A percentile compares a stretch with the other conserved stretches of the same genome.
phyloP scores from a whole-genome alignment of 371 early-diverging fungal genomes.

The Saksenaea vasiformis region DNA sequence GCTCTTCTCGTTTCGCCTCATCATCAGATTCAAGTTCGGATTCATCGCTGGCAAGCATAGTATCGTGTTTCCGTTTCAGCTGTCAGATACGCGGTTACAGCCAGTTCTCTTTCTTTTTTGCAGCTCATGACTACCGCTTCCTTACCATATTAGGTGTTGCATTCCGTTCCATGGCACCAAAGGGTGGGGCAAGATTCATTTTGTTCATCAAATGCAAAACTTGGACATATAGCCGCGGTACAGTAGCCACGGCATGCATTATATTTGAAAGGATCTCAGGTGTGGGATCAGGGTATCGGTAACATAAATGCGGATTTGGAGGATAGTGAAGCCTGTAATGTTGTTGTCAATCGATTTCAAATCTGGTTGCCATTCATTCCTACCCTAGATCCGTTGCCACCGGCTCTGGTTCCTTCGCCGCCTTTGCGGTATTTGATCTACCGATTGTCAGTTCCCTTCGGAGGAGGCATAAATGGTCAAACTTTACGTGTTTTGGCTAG shows the following conservation, averaged over 20 bases:
- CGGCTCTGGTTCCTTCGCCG: conserved; percentile 10
- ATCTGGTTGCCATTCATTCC: background rate
- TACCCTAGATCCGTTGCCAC: conserved; percentile 40
- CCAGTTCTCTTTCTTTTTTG: no score
- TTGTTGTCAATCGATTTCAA: background rate
- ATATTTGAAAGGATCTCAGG: conserved; percentile 52
- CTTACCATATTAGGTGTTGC: conserved; percentile 33
- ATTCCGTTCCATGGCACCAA: conserved; percentile 37
- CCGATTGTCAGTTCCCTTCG: background rate
- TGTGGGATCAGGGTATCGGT: conserved; percentile 59
- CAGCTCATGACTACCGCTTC: no score
- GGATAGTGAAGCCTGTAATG: conserved; percentile 44
- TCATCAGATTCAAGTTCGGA: conserved; percentile 57
- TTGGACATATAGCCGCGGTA: conserved; percentile 64
- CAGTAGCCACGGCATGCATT: conserved; percentile 49
- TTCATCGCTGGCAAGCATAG: conserved; percentile 55
- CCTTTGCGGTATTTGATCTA: background rate
- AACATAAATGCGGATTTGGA: conserved; percentile 48
- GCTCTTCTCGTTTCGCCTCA: conserved; percentile 28
- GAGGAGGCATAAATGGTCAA: background rate
- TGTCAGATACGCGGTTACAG: background rate
- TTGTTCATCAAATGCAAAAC: conserved; percentile 76
- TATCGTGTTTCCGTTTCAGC: conserved; percentile 39
- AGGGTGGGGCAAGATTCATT: conserved; percentile 71
- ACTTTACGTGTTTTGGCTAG: conserved; percentile 9